These are phyloP conservation scores for Beauveria rudraprayagi DNA, from an alignment of 2,329 filamentous ascomycete genomes.

Conservation along the genomic window DNA sequence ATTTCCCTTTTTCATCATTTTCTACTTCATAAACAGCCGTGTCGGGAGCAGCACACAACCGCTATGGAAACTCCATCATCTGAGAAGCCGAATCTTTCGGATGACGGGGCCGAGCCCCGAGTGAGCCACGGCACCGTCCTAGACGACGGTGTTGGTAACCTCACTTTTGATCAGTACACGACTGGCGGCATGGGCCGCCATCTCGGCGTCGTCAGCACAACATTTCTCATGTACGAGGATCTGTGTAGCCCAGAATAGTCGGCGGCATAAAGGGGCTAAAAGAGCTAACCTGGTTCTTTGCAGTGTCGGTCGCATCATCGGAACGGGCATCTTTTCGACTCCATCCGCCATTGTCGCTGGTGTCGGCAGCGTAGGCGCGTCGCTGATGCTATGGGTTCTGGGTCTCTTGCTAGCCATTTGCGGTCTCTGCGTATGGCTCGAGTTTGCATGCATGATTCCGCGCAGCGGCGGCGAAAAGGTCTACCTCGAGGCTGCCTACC, in stretches of 20 bases:
- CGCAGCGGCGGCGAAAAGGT: constrained; percentile 16
- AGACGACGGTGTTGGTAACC: constrained; percentile 12
- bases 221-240: constrained; percentile 14
- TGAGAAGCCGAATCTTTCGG: neutral
- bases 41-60: neutral
- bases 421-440: constrained; percentile 13
- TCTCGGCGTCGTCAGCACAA: constrained; percentile 17
- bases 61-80: neutral
- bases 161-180: constrained; percentile 17
- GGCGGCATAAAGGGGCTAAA: too few relatives aligned
- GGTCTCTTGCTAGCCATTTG: constrained; percentile 13
- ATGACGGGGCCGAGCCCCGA: neutral
- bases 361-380: constrained; percentile 16
- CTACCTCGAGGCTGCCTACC: constrained; percentile 15
- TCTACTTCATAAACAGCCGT: too few relatives aligned
- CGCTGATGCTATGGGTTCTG: constrained; percentile 16
- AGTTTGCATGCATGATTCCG: constrained; percentile 16
- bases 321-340: constrained; percentile 17
- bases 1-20: neutral
- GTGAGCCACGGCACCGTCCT: neutral
- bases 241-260: too few relatives aligned
- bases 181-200: constrained; percentile 16
- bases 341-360: constrained; percentile 16
- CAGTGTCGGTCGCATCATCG: constrained; percentile 18
- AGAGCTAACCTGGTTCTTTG: neutral